phyloP scores from a whole-genome alignment of 2,329 filamentous ascomycete genomes.

The Exophiala spinifera region DNA sequence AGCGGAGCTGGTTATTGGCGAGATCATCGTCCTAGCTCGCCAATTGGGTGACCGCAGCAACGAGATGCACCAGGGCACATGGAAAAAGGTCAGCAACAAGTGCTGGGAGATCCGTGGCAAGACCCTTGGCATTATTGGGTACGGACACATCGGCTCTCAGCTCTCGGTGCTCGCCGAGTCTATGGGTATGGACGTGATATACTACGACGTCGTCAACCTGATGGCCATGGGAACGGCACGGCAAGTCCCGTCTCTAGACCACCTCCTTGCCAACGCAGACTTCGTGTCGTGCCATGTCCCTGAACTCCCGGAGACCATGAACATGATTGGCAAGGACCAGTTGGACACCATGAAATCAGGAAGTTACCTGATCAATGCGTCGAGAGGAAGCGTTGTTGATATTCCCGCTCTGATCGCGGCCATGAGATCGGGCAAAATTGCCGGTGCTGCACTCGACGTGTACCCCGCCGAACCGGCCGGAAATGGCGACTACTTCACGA shows the following conservation, averaged over 20 bases:
- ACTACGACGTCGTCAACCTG: slow-evolving; percentile 90
- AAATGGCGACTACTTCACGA: slow-evolving; percentile 94
- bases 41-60: slow-evolving; percentile 90
- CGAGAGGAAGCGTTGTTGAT: slow-evolving; percentile 88
- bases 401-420: slow-evolving; percentile 88
- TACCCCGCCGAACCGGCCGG: slow-evolving; percentile 90
- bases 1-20: slow-evolving; percentile 89
- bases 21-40: slow-evolving; percentile 87
- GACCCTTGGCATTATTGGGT: slow-evolving; percentile 94
- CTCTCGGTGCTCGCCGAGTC: slow-evolving; percentile 91
- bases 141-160: slow-evolving; percentile 95
- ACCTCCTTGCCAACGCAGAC: slow-evolving; percentile 74
- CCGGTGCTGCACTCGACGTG: slow-evolving; percentile 92
- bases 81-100: slow-evolving; percentile 95
- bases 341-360: slow-evolving; percentile 88
- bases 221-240: slow-evolving; percentile 89
- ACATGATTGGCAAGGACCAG: slow-evolving; percentile 79
- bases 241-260: slow-evolving; percentile 75
- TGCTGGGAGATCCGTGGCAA: slow-evolving; percentile 99
- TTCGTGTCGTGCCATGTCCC: slow-evolving; percentile 95
- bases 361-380: slow-evolving; percentile 93
- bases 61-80: slow-evolving; percentile 89
- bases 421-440: slow-evolving; percentile 80
- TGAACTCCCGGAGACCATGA: slow-evolving; percentile 85
- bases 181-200: slow-evolving; percentile 97